phyloP scores from a whole-genome alignment of 2,329 filamentous ascomycete genomes.

The Apiospora marii region DNA sequence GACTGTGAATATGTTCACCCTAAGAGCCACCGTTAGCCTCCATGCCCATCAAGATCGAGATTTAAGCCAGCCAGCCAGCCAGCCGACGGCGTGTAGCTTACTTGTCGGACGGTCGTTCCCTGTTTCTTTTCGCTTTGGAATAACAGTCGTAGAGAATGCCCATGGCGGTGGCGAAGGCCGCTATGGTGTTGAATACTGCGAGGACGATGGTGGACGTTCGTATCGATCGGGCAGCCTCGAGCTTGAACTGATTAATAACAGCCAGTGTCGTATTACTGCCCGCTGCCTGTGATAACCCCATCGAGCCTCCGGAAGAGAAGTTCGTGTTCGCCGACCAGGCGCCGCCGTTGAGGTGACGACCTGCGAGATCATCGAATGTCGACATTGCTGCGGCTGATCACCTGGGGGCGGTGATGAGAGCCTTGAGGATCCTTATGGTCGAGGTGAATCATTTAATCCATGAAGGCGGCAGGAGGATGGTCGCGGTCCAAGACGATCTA shows the following conservation, averaged over 20 bases:
- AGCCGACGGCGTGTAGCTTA: slow-evolving; percentile 46
- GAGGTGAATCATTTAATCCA: slow-evolving; percentile 53
- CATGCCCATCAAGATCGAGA: slow-evolving; percentile 39
- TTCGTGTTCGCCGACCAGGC: slow-evolving; percentile 40
- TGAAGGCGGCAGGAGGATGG: slow-evolving; percentile 40
- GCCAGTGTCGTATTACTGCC: slow-evolving; percentile 52
- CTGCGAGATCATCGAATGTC: slow-evolving; percentile 32
- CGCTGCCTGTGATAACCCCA: slow-evolving; percentile 39
- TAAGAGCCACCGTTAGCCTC: slow-evolving; percentile 34
- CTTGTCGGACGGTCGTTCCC: slow-evolving; percentile 47
- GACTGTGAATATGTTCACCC: slow-evolving; percentile 47
- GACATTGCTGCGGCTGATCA: slow-evolving; percentile 36
- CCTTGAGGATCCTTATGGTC: slow-evolving; percentile 40
- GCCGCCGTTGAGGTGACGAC: slow-evolving; percentile 31
- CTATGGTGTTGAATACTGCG: slow-evolving; percentile 66
- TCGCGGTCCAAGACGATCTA: slow-evolving; percentile 35
- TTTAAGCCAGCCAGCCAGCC: neutral
- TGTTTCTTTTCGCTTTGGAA: slow-evolving; percentile 49
- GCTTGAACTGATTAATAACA: slow-evolving; percentile 59
- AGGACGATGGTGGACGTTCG: slow-evolving; percentile 69
- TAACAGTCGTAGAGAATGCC: slow-evolving; percentile 67
- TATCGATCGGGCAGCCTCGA: slow-evolving; percentile 63
- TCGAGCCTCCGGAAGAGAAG: slow-evolving; percentile 33
- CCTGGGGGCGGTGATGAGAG: slow-evolving; percentile 41
- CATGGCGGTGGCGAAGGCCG: slow-evolving; percentile 61